phyloP scores from a whole-genome alignment of 148 eudicot species.

The Silene conica region DNA sequence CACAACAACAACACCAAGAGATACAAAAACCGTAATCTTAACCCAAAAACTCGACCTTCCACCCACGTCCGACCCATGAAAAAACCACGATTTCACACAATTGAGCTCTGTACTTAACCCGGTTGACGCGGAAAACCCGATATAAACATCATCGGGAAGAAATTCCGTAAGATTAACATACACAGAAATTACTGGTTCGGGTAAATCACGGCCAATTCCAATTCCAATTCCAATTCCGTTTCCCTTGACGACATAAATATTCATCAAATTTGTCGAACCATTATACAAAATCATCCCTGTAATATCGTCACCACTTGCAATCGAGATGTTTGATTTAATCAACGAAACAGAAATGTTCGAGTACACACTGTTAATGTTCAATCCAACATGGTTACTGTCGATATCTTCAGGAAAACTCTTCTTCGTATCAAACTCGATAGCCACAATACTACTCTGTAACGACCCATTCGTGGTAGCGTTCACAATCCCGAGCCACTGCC shows the following conservation, averaged over 20 bases:
- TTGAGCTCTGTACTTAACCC: slow-evolving; percentile 29
- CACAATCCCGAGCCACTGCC: no score
- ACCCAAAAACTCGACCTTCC: slow-evolving; percentile 9
- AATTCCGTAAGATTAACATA: slow-evolving; percentile 23
- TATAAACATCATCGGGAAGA: slow-evolving; percentile 28
- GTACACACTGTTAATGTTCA: slow-evolving; percentile 28
- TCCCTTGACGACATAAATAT: slow-evolving; percentile 24
- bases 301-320: slow-evolving; percentile 17
- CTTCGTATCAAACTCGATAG: no score
- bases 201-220: no score
- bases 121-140: slow-evolving; percentile 41
- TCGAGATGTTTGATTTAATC: slow-evolving; percentile 16
- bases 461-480: no score
- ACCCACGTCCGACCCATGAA: slow-evolving; percentile 11
- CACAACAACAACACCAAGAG: no score
- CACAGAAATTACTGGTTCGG: slow-evolving; percentile 20
- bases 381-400: slow-evolving; percentile 40
- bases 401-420: slow-evolving; percentile 13
- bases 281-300: slow-evolving; percentile 26
- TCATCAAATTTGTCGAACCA: slow-evolving; percentile 18
- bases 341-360: slow-evolving; percentile 16
- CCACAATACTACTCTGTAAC: no score
- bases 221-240: no score
- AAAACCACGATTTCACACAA: slow-evolving; percentile 34
- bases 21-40: slow-evolving; percentile 9